Evolutionary conservation across 2,329 filamentous ascomycete genomes (phyloP), one percentile per base, ranked within the genome.

Genomic region (Aureobasidium musti): DNA sequence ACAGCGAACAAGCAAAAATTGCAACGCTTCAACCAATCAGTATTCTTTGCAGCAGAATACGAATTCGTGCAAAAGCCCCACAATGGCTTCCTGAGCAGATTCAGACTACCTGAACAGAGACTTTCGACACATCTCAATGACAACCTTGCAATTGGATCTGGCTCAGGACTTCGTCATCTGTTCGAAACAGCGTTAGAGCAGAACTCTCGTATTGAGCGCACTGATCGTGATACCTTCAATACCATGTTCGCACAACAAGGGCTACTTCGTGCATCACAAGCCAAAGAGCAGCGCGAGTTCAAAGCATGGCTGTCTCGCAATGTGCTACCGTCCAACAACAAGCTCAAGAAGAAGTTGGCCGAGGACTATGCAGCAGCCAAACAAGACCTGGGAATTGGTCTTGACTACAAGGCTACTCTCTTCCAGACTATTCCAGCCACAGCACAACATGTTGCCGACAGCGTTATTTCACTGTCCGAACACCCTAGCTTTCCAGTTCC

Each of bases 11-110:
- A 54, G 47, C 61, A 64, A 6, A 64, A 45, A 13, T 6, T 60
- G 11, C 64, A 60, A 26, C 64, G 64, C 54, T 66, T 66, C 53
- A 66, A 66, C 23, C 64, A 66, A 52, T 66, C 64, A 21, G 53
- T 60, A 11, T 60, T 66, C 45, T 66, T 66, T 26, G 64, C 64
- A n/a, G 52, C 64, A 33, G 52, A 57, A 14, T 52, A 65, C 8
- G 26, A 56, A 14, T 19, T 56, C 1, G 30, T 30, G 19, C 21
- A 23, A 23, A 19, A 47, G 28, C 28, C 50, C 1, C 8, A 28
- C n/a, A 57, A 26, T 11, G 37, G 41, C n/a, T 54, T 64, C 28
- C 37, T 64, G 26, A 64, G 61, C 39, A 64, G 61, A 45, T 64
- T 64, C 61, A 53, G 13, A 41, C 21, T 65, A 3, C 53, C 53